These are phyloP conservation scores for Wallacemonas sp. DNA, from an alignment of 208 protist genomes.

Conservation along the genomic window DNA sequence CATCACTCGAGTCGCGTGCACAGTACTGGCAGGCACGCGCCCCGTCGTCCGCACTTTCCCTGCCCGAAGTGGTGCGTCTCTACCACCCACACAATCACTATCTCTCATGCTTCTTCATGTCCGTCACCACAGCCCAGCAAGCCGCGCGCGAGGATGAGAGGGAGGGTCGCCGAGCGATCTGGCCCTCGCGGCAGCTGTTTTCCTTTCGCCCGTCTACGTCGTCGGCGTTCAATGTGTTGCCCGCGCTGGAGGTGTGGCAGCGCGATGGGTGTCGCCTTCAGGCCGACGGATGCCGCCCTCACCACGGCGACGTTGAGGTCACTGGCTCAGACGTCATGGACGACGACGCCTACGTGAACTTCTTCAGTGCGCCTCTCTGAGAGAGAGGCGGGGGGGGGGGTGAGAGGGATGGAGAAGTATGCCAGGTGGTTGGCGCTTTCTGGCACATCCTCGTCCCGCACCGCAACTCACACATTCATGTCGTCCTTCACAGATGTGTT, in stretches of 20 bases:
- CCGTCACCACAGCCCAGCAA: neutral
- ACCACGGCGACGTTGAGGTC: neutral
- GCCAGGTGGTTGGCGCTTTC: too few relatives aligned
- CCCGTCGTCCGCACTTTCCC: neutral
- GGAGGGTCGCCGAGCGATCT: too few relatives aligned
- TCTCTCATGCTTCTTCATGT: neutral
- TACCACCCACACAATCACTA: conserved; percentile 6
- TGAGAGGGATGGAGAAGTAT: too few relatives aligned
- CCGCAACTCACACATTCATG: too few relatives aligned
- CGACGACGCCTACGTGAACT: neutral
- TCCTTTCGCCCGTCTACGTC: neutral
- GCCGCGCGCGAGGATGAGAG: too few relatives aligned
- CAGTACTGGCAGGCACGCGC: neutral
- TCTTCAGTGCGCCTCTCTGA: too few relatives aligned
- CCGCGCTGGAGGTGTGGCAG: neutral
- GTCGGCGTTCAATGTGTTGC: neutral
- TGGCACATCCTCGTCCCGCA: too few relatives aligned
- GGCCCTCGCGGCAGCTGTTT: neutral
- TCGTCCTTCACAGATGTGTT: too few relatives aligned
- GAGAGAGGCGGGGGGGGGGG: too few relatives aligned
- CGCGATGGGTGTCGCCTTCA: neutral
- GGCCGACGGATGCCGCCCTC: neutral
- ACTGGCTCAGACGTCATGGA: neutral
- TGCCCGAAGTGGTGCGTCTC: neutral
- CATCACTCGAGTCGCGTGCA: neutral